Conservation (phyloP, 371 early-diverging fungal species). For the Rhizomucor miehei region DNA sequence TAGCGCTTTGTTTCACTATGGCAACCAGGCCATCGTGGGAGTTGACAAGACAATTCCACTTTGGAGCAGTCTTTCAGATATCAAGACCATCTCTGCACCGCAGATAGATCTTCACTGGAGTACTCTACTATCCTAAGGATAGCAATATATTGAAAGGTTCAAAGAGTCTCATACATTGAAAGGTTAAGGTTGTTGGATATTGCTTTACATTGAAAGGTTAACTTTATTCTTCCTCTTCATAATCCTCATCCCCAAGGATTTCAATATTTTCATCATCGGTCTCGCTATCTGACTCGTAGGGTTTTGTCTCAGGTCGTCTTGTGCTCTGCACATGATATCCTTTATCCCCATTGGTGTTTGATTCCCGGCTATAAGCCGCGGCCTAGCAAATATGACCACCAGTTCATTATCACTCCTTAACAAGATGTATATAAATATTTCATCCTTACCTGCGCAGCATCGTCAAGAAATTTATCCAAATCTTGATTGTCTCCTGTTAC, state of each 20-base stretch:
- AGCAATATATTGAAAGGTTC: no score
- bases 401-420: slow-evolving; percentile 2
- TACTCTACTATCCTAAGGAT: no score
- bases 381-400: neutral
- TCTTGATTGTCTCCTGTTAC: slow-evolving; percentile 11
- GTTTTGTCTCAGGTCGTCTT: neutral
- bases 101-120: no score
- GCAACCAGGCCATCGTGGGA: no score
- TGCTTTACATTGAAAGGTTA: no score
- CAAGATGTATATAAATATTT: neutral
- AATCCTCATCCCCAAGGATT: slow-evolving; percentile 41
- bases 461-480: slow-evolving; percentile 21
- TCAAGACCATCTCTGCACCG: no score
- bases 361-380: neutral
- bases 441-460: slow-evolving; percentile 7
- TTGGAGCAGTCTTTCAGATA: no score
- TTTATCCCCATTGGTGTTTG: neutral
- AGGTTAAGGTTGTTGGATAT: no score
- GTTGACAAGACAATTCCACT: no score
- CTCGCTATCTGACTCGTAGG: slow-evolving; percentile 4
- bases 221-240: slow-evolving; percentile 22
- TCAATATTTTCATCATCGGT: slow-evolving; percentile 22
- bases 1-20: no score
- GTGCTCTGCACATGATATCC: neutral
- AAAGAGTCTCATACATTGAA: no score